Evolutionary conservation across 345 rosid genomes (phyloP).

Genomic region (Odontarrhena argentea): DNA sequence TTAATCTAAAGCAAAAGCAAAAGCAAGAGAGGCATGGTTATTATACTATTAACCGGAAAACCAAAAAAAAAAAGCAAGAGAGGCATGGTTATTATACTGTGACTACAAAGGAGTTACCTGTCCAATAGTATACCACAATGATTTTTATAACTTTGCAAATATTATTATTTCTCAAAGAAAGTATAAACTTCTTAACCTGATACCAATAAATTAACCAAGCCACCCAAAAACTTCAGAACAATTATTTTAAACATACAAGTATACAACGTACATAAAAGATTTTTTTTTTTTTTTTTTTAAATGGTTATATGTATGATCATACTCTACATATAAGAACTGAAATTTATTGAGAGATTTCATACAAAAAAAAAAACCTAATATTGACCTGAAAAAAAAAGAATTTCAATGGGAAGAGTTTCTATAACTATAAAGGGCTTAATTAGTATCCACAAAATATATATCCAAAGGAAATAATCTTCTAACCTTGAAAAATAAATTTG

Average conservation of each 20-base stretch:
- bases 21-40: slow-evolving; percentile 21
- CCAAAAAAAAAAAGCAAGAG: slow-evolving; percentile 24
- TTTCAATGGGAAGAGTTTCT: neutral
- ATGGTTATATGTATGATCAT: neutral
- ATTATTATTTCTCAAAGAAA: neutral
- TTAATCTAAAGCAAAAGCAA: slow-evolving; percentile 21
- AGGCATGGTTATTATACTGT: slow-evolving; percentile 19
- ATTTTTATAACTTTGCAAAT: neutral
- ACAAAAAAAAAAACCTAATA: neutral
- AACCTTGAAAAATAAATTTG: neutral
- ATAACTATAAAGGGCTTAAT: neutral
- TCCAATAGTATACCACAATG: neutral
- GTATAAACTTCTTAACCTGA: neutral
- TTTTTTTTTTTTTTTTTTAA: no score
- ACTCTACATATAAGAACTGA: neutral
- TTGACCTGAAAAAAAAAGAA: slow-evolving; percentile 11
- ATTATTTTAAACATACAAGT: no score
- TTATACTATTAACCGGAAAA: no score
- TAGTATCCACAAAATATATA: neutral
- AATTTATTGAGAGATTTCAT: neutral
- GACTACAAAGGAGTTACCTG: slow-evolving; percentile 16
- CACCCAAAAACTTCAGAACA: neutral
- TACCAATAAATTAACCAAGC: neutral
- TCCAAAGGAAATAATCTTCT: slow-evolving; percentile 8
- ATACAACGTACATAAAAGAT: no score